Conservation (phyloP, 768 basidiomycete genomes). For the Phanerochaete sordida region DNA sequence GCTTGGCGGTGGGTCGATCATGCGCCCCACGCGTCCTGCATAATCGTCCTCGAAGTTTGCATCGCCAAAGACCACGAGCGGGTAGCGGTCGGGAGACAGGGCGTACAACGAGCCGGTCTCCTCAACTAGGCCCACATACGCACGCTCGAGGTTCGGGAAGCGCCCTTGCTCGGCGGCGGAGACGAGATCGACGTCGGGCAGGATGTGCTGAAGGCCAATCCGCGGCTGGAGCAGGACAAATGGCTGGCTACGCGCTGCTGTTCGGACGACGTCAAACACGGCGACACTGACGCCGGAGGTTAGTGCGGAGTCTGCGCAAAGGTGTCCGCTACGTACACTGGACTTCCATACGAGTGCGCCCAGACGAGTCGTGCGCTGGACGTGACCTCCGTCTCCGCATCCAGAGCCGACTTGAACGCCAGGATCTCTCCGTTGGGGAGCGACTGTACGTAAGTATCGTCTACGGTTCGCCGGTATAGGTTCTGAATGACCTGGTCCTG, state of each 20-base stretch:
- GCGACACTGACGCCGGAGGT: constrained; percentile 55
- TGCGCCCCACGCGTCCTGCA: constrained; percentile 4
- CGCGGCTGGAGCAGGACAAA: constrained; percentile 88
- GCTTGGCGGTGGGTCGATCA: constrained; percentile 35
- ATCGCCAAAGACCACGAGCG: constrained; percentile 73
- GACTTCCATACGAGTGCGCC: constrained; percentile 55
- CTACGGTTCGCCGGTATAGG: constrained; percentile 71
- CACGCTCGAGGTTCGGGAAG: constrained; percentile 53
- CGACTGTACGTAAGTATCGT: constrained; percentile 78
- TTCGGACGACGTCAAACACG: constrained; percentile 70
- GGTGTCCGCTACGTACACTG: constrained; percentile 49
- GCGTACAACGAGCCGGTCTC: constrained; percentile 77
- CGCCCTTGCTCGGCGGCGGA: constrained; percentile 33
- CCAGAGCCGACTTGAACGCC: constrained; percentile 52
- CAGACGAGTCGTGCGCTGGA: constrained; percentile 47
- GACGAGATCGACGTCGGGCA: constrained; percentile 43
- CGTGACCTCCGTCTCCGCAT: constrained; percentile 25
- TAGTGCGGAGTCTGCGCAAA: neutral
- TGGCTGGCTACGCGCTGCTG: constrained; percentile 47
- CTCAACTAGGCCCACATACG: constrained; percentile 79
- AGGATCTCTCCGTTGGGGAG: constrained; percentile 76
- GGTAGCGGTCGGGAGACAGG: constrained; percentile 79
- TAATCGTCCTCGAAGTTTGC: constrained; percentile 24
- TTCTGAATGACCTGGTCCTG: constrained; percentile 73
- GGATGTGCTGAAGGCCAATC: constrained; percentile 67